Base-by-base conservation (phyloP, 371 early-diverging fungal species). In the Actinomucor elegans region DNA sequence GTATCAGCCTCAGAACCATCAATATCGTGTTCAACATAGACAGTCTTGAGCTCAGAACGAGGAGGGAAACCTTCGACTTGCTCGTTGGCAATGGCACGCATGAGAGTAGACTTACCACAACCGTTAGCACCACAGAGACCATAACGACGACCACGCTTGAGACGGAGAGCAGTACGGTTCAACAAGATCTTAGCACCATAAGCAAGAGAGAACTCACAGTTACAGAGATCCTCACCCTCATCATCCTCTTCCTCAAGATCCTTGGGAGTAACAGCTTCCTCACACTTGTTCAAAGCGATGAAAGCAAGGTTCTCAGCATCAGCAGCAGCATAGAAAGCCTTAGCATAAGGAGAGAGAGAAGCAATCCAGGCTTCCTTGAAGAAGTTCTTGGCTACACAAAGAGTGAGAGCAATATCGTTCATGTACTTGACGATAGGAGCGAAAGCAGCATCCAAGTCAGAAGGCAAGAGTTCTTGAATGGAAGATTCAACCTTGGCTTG, bases 101-200 rank as follows among this genome's bases (percentile, higher is more conserved):
- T 86, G 27, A 94, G 71, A 31, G 95, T 93, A 18, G 90, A 84
- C 63, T 94, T 94, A 59, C 95, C 95, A 57, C 89, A 83, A 34
- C 93, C 95, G 69, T 92, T 94, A 36, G 79, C 79, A 46, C 92
- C 92, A 72, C 89, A 89, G 28, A 92, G 75, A 55, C 90, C 92
- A 73, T 92, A 92, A 37, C 89, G 85, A 57, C 81, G 83, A 51
- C 92, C 92, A 52, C 88, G 80, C 68, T 83, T 84, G 24, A 90
- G 76, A 61, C 79, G 82, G 45, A 92, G 79, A 51, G 76, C 69
- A 36, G 91, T 87, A 61, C 86, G 81, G 75, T 88, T 90, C 42
- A 92, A 71, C 51, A 90, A 67, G 73, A 90, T 86, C 86, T 87
- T 88, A 44, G 85, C 89, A 64, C 92, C 91, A 66, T 90, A 90